These are phyloP conservation scores for Discostella pseudostelligera DNA, from an alignment of 108 stramenopile species.

Conservation along the genomic window DNA sequence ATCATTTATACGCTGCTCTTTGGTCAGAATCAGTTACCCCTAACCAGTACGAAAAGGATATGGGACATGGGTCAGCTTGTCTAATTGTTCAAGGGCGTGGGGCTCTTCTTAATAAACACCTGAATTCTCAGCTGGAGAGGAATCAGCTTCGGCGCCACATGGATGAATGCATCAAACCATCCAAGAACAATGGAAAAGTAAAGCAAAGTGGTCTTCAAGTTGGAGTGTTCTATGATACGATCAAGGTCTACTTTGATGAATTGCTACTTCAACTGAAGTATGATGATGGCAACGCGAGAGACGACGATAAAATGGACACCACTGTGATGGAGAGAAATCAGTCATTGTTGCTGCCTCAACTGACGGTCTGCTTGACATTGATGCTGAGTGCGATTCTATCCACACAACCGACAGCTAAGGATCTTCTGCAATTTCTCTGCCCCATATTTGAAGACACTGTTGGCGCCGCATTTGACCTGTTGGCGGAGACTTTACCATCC, in stretches of 20 bases:
- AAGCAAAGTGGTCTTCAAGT: conserved; percentile 7
- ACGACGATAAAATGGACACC: conserved; percentile 19
- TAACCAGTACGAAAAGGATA: conserved; percentile 13
- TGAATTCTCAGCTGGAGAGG: conserved; percentile 36
- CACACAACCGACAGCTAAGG: conserved; percentile 14
- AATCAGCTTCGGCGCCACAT: conserved; percentile 15
- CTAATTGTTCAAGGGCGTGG: conserved; percentile 37
- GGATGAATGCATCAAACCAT: not conserved
- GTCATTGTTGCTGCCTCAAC: conserved; percentile 9
- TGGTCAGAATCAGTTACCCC: conserved; percentile 31
- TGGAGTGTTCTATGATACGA: conserved; percentile 17
- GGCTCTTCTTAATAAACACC: conserved; percentile 32
- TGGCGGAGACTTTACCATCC: conserved; percentile 23
- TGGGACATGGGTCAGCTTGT: conserved; percentile 9
- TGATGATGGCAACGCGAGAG: conserved; percentile 20
- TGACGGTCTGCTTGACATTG: conserved; percentile 30
- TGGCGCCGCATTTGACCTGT: conserved; percentile 29
- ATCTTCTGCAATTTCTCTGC: conserved; percentile 18
- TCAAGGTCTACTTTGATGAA: conserved; percentile 27
- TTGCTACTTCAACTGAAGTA: conserved; percentile 29
- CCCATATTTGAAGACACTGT: conserved; percentile 25
- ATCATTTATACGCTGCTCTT: conserved; percentile 17
- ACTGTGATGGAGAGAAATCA: conserved; percentile 4
- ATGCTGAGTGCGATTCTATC: conserved; percentile 29
- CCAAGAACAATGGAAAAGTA: not conserved